phyloP scores from a whole-genome alignment of 164 flowering plant species.

The Chloranthus sessilifolius region DNA sequence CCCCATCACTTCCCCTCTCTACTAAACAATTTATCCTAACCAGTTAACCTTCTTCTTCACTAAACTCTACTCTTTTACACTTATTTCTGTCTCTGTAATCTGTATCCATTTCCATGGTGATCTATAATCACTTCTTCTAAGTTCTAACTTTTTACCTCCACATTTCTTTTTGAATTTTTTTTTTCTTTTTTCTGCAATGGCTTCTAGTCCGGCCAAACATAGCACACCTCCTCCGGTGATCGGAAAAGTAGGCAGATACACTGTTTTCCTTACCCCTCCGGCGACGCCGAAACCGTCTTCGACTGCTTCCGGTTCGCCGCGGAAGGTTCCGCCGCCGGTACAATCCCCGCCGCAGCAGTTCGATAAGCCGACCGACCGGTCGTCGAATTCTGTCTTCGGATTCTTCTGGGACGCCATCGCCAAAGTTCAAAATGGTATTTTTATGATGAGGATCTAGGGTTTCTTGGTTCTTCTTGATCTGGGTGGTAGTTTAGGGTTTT shows the following conservation, averaged over 20 bases:
- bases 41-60: neutral
- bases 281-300: slow-evolving; percentile 44
- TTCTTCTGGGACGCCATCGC: slow-evolving; percentile 68
- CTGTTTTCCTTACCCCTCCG: slow-evolving; percentile 91
- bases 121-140: too few relatives aligned
- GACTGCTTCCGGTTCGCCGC: neutral
- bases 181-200: slow-evolving; percentile 7
- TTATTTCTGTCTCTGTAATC: neutral
- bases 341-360: slow-evolving; percentile 61
- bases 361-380: slow-evolving; percentile 20
- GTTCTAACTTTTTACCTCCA: neutral
- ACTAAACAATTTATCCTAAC: neutral
- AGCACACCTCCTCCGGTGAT: slow-evolving; percentile 77
- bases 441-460: neutral
- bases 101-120: too few relatives aligned
- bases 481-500: too few relatives aligned
- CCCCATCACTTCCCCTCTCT: too few relatives aligned
- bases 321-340: slow-evolving; percentile 37
- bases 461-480: neutral
- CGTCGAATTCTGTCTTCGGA: slow-evolving; percentile 28
- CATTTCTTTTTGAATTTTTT: neutral
- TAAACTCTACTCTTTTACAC: neutral
- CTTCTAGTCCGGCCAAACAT: slow-evolving; percentile 1
- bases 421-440: slow-evolving; percentile 71
- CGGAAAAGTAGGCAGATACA: slow-evolving; percentile 92